Evolutionary conservation across 1,284 basidiomycete genomes (phyloP), one percentile per base, ranked within the genome.

Genomic region (Coniferiporia weirii): DNA sequence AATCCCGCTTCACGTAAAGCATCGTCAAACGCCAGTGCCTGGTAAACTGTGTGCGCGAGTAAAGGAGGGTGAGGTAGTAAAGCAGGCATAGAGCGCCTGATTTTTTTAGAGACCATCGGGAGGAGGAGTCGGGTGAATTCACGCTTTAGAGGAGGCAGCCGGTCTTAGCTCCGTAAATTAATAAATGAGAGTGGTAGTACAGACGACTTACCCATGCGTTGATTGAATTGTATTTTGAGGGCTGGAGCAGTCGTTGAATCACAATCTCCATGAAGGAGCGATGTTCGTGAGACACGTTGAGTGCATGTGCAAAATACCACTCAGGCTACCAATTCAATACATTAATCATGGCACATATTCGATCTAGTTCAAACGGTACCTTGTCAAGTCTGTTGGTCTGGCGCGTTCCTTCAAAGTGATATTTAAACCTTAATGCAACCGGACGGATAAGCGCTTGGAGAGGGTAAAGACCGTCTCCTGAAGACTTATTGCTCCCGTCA

Each of bases 301-400:
- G 77, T 15, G 98, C 79, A 70, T 98, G 92, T 2, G 92, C 89
- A 66, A 99, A 91, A 66, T 92, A 98, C 93, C 96, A 99, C 72
- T 98, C 97, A 0, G 96, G 96, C 91, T 95, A 67, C 20, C 57
- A 17, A 50, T 17, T 36, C 27, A 34, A 44, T 36, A 46, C 22
- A 20, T 15, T 27, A 12, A 36, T n/a, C 45, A 20, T 12, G 17
- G 34, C 27, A 27, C 17, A 2, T 61, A 53, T 40, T 12, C 13
- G 19, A 27, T 19, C 9, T 45, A 13, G 15, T 54, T n/a, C 22
- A 27, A 40, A 46, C 65, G 70, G 32, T 49, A 89, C 93, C 82
- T 97, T 99, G 75, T 98, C 96, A 5, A 96, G 73, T 51, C 93
- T 81, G 71, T 98, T 99, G 0, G 96, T 99, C 62, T 87, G 82